Conservation (phyloP, 2,329 filamentous ascomycete species). For the Allantophomopsis cytisporea region DNA sequence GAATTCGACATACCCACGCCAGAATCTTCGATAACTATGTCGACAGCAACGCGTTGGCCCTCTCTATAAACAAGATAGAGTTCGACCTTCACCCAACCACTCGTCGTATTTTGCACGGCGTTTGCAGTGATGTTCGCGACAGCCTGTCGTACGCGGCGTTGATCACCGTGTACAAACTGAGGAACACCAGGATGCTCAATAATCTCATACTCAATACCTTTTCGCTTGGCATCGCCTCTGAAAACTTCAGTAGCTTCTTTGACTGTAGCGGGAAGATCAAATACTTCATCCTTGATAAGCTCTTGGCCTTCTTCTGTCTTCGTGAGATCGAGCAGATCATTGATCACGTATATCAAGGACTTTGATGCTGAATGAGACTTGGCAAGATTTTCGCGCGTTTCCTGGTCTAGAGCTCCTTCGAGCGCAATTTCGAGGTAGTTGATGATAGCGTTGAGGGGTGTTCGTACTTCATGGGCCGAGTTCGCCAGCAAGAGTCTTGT, state of each 20-base stretch:
- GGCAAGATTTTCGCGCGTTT: conserved; percentile 73
- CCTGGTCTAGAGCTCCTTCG: conserved; percentile 64
- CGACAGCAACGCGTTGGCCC: conserved; percentile 47
- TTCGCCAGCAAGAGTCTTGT: conserved; percentile 72
- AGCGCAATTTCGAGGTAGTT: conserved; percentile 88
- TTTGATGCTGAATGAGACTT: conserved; percentile 86
- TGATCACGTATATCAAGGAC: conserved; percentile 87
- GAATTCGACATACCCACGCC: conserved; percentile 55
- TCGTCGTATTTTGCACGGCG: conserved; percentile 63
- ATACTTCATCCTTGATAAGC: conserved; percentile 67
- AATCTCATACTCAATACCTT: conserved; percentile 58
- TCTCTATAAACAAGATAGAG: conserved; percentile 44
- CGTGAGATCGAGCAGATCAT: conserved; percentile 77
- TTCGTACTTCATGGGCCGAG: conserved; percentile 83
- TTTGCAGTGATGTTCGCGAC: conserved; percentile 77
- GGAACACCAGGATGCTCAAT: conserved; percentile 57
- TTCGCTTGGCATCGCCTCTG: conserved; percentile 58
- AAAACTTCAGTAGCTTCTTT: conserved; percentile 69
- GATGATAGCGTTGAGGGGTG: conserved; percentile 84
- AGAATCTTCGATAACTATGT: conserved; percentile 65
- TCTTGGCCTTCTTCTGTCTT: conserved; percentile 75
- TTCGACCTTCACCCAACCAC: conserved; percentile 58
- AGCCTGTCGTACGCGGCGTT: conserved; percentile 66
- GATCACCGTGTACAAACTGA: conserved; percentile 61
- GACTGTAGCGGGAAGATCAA: conserved; percentile 59